phyloP scores from a whole-genome alignment of 345 rosid genomes.

The Eucalyptus sp. region DNA sequence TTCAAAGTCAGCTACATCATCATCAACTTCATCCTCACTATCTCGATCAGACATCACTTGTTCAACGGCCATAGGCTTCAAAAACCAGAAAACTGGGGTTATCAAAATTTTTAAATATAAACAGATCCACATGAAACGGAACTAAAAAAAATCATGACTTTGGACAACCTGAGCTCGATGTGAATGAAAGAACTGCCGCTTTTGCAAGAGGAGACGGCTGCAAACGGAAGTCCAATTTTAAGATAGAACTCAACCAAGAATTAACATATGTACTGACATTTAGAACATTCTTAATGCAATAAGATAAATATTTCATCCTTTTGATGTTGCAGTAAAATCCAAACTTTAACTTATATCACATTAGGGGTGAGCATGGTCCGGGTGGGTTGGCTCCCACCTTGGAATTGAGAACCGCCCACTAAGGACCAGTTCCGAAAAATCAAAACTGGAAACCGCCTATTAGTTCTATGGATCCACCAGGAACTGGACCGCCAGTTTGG shows the following conservation, averaged over 20 bases:
- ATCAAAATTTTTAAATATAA: neutral
- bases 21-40: conserved; percentile 99
- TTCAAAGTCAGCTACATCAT: conserved; percentile 98
- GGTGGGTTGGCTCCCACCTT: too few species aligned
- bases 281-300: neutral
- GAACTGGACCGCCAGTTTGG: too few species aligned
- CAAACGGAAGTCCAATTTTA: neutral
- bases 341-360: neutral
- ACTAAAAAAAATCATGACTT: neutral
- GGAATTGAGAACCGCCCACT: too few species aligned
- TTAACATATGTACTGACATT: neutral
- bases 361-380: too few species aligned
- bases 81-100: neutral
- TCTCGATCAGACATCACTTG: conserved; percentile 93
- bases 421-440: too few species aligned
- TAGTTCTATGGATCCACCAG: too few species aligned
- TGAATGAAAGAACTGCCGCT: conserved; percentile 92
- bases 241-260: neutral
- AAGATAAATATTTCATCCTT: neutral
- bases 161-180: conserved; percentile 92
- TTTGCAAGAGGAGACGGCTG: conserved; percentile 81
- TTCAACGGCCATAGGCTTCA: conserved; percentile 86
- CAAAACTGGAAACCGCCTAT: too few species aligned
- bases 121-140: neutral
- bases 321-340: neutral